Conservation (phyloP, 345 rosid species). For the Eutrema yunnanense region DNA sequence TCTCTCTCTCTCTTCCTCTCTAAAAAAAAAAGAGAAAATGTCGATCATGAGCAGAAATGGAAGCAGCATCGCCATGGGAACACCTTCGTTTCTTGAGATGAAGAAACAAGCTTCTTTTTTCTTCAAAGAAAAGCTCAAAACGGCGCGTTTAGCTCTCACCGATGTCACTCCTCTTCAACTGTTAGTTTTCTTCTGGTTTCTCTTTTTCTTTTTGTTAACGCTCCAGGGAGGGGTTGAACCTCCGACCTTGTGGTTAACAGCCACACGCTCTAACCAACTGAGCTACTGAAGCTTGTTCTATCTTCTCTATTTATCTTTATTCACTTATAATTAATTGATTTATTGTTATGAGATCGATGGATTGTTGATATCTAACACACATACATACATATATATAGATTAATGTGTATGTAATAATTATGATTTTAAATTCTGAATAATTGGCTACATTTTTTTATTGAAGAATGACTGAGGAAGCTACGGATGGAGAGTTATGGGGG, state of each 20-base stretch:
- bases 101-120: constrained; percentile 93
- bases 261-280: constrained; percentile 96
- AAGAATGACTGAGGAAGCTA: constrained; percentile 88
- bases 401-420: not conserved
- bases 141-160: constrained; percentile 82
- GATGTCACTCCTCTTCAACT: constrained; percentile 67
- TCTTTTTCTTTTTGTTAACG: not conserved
- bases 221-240: constrained; percentile 81
- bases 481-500: constrained; percentile 52
- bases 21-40: constrained; percentile 20
- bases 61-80: constrained; percentile 39
- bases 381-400: too few species aligned
- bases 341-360: not conserved
- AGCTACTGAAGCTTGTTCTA: constrained; percentile 59
- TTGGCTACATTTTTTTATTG: not conserved
- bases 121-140: constrained; percentile 86
- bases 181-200: not conserved
- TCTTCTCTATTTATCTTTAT: not conserved
- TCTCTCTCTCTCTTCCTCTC: not conserved
- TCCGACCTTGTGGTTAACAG: constrained; percentile 96
- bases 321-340: not conserved
- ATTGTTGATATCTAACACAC: not conserved
- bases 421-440: not conserved
- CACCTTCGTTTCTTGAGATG: constrained; percentile 59
- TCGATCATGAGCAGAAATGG: constrained; percentile 47